phyloP scores from a whole-genome alignment of 2,329 filamentous ascomycete genomes.

The Xylaria sp. region DNA sequence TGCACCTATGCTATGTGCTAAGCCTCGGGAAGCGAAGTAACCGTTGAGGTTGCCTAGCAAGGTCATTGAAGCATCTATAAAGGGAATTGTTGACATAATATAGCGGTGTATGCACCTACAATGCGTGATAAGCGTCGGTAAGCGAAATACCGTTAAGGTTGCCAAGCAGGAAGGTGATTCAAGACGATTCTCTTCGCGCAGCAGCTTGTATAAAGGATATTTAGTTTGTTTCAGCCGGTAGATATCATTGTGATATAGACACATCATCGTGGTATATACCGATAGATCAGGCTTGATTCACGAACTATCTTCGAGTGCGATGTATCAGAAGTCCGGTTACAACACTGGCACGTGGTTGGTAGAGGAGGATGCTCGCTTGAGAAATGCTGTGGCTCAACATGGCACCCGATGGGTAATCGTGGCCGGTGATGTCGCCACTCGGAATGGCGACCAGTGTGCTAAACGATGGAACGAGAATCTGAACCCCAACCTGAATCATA shows the following conservation, averaged over 20 bases:
- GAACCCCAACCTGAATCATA: not conserved
- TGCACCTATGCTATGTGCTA: not conserved
- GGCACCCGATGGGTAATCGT: not conserved
- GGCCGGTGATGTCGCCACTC: not conserved
- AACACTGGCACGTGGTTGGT: not conserved
- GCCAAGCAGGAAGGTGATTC: not conserved
- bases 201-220: not conserved
- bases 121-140: too few species aligned
- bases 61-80: too few species aligned
- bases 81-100: too few species aligned
- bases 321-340: not conserved
- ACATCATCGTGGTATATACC: not conserved
- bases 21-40: not conserved
- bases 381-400: not conserved
- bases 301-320: not conserved
- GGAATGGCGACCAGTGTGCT: not conserved
- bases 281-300: not conserved
- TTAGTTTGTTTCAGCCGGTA: not conserved
- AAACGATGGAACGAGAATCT: conserved; percentile 1
- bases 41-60: not conserved
- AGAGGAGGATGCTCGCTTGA: not conserved
- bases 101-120: too few species aligned
- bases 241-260: not conserved
- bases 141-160: too few species aligned
- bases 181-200: not conserved